phyloP scores from a whole-genome alignment of 1,284 basidiomycete species.

The Ustilago loliicola region DNA sequence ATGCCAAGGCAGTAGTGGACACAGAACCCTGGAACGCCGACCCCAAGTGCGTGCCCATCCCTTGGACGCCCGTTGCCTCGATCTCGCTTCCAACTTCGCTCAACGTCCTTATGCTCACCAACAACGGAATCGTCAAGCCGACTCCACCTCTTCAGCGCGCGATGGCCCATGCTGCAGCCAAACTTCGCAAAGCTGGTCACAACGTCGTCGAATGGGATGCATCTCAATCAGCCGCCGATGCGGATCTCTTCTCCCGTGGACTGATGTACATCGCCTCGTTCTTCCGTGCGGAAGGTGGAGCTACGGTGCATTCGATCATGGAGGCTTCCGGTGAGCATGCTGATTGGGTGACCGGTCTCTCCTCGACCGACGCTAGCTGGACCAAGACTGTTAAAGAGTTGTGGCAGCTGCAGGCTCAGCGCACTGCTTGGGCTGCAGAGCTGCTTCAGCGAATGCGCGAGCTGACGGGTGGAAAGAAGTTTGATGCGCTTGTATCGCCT shows the following conservation, averaged over 20 bases:
- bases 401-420: constrained; percentile 48
- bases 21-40: constrained; percentile 52
- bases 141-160: constrained; percentile 80
- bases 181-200: constrained; percentile 79
- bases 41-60: constrained; percentile 53
- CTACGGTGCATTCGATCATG: constrained; percentile 48
- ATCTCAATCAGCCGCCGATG: constrained; percentile 16
- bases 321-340: constrained; percentile 43
- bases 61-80: constrained; percentile 42
- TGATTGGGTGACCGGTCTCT: constrained; percentile 48
- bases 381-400: constrained; percentile 34
- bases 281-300: constrained; percentile 56
- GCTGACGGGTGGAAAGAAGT: constrained; percentile 19
- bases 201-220: constrained; percentile 74
- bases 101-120: constrained; percentile 77
- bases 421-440: constrained; percentile 42
- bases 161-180: constrained; percentile 75
- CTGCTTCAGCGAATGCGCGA: constrained; percentile 34
- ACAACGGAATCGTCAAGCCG: constrained; percentile 77
- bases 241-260: constrained; percentile 35
- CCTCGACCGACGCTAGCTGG: constrained; percentile 11
- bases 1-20: constrained; percentile 48
- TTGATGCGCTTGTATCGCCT: constrained; percentile 50
- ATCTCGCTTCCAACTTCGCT: constrained; percentile 65
- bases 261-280: constrained; percentile 27